A percentile compares a stretch with the other conserved stretches of the same genome.
phyloP scores from a whole-genome alignment of 2,329 filamentous ascomycete genomes.

The Pseudocercospora cruenta region DNA sequence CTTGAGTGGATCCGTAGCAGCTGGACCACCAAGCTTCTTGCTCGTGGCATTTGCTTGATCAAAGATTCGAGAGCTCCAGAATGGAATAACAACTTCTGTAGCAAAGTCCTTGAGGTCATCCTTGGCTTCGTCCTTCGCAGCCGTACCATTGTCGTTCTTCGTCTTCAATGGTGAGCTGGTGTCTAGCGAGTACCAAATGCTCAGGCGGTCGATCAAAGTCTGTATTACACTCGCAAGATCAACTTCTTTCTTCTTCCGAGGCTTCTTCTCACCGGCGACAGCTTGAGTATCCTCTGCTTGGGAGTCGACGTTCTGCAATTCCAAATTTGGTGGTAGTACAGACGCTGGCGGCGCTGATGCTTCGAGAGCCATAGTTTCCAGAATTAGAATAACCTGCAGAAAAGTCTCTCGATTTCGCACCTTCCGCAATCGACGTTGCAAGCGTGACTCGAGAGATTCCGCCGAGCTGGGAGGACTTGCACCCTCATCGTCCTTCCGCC shows the following conservation, averaged over 20 bases:
- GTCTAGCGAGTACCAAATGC: constrained; percentile 83
- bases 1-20: constrained; percentile 61
- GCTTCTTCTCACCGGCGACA: constrained; percentile 37
- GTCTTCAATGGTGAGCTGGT: constrained; percentile 56
- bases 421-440: constrained; percentile 66
- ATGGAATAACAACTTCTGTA: constrained; percentile 77
- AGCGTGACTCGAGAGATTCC: constrained; percentile 51
- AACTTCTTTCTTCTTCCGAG: constrained; percentile 62
- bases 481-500: constrained; percentile 58
- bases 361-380: constrained; percentile 76
- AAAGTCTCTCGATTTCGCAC: constrained; percentile 77
- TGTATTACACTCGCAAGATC: constrained; percentile 70
- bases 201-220: constrained; percentile 74
- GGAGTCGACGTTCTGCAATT: constrained; percentile 32
- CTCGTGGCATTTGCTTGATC: constrained; percentile 71
- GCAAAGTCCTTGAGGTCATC: constrained; percentile 78
- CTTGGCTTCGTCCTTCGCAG: constrained; percentile 37
- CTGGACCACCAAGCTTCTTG: constrained; percentile 74
- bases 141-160: constrained; percentile 22
- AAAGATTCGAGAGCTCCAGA: constrained; percentile 77
- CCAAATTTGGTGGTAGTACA: constrained; percentile 32
- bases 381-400: constrained; percentile 76
- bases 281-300: constrained; percentile 16
- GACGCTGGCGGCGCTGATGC: constrained; percentile 35
- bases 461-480: constrained; percentile 39